These are phyloP conservation scores for Apiospora pterosperma DNA, from an alignment of 2,329 filamentous ascomycete species.

Conservation along the genomic window DNA sequence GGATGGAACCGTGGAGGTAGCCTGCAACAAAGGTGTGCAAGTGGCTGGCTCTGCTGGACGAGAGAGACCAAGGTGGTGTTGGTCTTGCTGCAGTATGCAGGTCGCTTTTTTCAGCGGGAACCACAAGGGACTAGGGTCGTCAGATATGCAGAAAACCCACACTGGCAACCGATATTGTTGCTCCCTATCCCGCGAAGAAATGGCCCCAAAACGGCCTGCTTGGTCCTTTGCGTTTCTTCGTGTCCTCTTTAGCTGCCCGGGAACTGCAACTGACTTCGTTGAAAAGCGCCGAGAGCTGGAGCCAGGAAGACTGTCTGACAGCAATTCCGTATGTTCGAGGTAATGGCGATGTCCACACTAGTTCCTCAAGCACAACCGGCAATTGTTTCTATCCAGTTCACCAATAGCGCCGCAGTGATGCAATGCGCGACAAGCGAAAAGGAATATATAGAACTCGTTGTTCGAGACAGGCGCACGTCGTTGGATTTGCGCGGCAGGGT, in stretches of 20 bases:
- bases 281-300: neutral
- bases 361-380: neutral
- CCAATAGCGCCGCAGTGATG: neutral
- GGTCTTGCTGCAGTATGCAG: neutral
- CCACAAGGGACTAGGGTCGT: neutral
- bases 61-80: constrained; percentile 1
- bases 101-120: constrained; percentile 1
- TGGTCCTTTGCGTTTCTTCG: neutral
- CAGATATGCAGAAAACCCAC: constrained; percentile 1
- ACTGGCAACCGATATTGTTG: constrained; percentile 1
- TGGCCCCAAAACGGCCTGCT: neutral
- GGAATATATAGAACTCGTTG: neutral
- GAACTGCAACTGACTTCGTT: neutral
- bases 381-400: neutral
- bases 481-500: neutral
- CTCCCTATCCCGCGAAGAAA: neutral
- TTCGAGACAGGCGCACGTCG: neutral
- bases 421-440: neutral
- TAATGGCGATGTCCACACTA: neutral
- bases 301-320: neutral
- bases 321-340: neutral
- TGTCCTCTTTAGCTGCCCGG: neutral
- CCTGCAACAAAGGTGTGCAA: neutral
- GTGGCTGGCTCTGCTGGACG: neutral
- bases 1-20: neutral